A percentile compares a stretch with the other conserved stretches of the same genome.
Evolutionary conservation across 352 stramenopile species (phyloP).

Genomic region (Pythium rhizo-oryzae): DNA sequence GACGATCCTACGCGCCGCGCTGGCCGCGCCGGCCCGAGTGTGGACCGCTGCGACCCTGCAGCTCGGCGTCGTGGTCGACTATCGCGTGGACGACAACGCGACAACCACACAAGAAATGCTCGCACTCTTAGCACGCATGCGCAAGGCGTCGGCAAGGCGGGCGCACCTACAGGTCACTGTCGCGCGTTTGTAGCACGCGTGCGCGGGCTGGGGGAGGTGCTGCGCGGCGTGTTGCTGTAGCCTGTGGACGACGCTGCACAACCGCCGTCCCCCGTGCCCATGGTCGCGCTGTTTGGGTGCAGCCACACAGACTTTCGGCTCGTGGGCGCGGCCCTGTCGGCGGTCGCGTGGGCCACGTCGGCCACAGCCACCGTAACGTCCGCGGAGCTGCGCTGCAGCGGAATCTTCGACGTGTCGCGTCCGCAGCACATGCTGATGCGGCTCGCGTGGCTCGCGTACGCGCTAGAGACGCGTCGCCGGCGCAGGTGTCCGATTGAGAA

Average conservation of each 20-base stretch:
- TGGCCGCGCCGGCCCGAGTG: no score
- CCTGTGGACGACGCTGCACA: no score
- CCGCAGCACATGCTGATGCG: not conserved
- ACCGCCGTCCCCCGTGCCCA: not conserved
- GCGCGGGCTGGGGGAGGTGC: no score
- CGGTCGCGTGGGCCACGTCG: no score
- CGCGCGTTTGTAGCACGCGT: not conserved
- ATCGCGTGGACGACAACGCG: not conserved
- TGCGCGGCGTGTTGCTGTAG: no score
- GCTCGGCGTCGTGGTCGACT: constrained; percentile 1
- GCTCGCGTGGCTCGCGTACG: constrained; percentile 1
- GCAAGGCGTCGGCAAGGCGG: not conserved
- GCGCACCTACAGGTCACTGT: no score
- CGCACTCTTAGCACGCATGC: not conserved
- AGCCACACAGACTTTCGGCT: constrained; percentile 2
- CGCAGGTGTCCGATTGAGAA: not conserved
- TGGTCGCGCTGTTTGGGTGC: not conserved
- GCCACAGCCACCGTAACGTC: no score
- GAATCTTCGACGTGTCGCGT: not conserved
- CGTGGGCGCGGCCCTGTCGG: not conserved
- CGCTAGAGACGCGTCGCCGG: not conserved
- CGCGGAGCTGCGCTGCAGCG: not conserved
- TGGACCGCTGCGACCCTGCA: no score
- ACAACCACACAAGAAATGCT: not conserved
- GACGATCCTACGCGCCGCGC: not conserved